A percentile compares a stretch with the other conserved stretches of the same genome.
These are phyloP conservation scores for Leccinellum rugosiceps DNA, from an alignment of 768 basidiomycete species.

Conservation along the genomic window DNA sequence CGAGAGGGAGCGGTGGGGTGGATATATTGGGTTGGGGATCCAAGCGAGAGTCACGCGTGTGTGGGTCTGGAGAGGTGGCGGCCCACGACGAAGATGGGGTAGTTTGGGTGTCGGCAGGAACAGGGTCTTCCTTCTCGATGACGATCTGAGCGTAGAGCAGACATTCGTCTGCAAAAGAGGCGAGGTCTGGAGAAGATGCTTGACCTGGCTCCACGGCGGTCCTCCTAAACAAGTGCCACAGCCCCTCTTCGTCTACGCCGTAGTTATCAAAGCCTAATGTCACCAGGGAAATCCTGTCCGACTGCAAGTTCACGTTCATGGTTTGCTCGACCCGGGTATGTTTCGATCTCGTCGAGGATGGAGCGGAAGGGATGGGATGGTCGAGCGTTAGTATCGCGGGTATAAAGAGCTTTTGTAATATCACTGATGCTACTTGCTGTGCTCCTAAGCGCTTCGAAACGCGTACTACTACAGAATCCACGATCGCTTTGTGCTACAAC, in stretches of 20 bases:
- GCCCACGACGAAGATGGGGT: background rate
- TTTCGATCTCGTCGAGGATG: background rate
- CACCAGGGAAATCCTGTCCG: conserved; percentile 13
- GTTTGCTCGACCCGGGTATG: background rate
- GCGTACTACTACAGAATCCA: too few relatives aligned
- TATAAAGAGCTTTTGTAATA: background rate
- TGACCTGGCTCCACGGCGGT: conserved; percentile 29
- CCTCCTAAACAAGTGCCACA: conserved; percentile 24
- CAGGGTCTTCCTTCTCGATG: background rate
- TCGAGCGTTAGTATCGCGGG: conserved; percentile 13
- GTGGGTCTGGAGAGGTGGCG: background rate
- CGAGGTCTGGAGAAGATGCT: conserved; percentile 17
- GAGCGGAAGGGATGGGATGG: background rate
- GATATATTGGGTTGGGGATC: background rate
- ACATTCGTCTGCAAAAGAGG: conserved; percentile 29
- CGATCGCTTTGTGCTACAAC: background rate
- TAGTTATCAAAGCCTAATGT: background rate
- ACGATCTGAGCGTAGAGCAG: conserved; percentile 26
- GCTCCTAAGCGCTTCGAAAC: conserved; percentile 14
- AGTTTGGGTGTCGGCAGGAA: too few relatives aligned
- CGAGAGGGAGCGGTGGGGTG: background rate
- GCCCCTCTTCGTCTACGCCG: background rate
- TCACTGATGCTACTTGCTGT: conserved; percentile 19
- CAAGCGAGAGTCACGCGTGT: background rate
- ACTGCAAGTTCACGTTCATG: conserved; percentile 11